Conservation (phyloP, 768 basidiomycete genomes). For the Naganishia antarctica region DNA sequence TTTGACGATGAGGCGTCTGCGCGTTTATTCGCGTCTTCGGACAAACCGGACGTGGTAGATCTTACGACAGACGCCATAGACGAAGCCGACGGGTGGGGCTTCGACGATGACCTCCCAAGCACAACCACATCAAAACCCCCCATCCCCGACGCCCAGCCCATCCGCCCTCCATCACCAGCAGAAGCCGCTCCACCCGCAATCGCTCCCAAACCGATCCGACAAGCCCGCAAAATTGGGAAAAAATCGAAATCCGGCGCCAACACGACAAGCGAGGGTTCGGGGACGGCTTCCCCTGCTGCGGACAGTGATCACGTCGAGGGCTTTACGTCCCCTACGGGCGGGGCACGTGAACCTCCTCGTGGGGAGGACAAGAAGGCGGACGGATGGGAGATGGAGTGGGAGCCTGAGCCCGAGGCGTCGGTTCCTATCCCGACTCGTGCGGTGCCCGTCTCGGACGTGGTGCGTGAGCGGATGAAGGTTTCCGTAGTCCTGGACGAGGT, state of each 20-base stretch:
- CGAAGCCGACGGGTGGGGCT: slow-evolving; percentile 21
- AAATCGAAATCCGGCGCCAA: slow-evolving; percentile 3
- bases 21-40: background rate
- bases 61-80: background rate
- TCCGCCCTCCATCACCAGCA: too few relatives aligned
- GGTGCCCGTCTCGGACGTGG: background rate
- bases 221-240: slow-evolving; percentile 29
- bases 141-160: background rate
- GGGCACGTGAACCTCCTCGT: background rate
- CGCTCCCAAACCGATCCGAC: slow-evolving; percentile 26
- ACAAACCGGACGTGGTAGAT: background rate
- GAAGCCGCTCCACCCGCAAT: background rate
- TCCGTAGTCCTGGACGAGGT: slow-evolving; percentile 15
- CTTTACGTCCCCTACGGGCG: background rate
- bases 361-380: background rate
- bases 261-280: background rate
- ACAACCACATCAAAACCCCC: background rate
- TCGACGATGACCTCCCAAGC: slow-evolving; percentile 11
- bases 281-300: background rate
- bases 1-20: slow-evolving; percentile 23
- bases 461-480: background rate
- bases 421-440: background rate
- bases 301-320: background rate
- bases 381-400: slow-evolving; percentile 18
- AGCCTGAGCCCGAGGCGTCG: background rate